These are phyloP conservation scores for Fusarium sp. DNA, from an alignment of 2,329 filamentous ascomycete genomes.

Conservation along the genomic window DNA sequence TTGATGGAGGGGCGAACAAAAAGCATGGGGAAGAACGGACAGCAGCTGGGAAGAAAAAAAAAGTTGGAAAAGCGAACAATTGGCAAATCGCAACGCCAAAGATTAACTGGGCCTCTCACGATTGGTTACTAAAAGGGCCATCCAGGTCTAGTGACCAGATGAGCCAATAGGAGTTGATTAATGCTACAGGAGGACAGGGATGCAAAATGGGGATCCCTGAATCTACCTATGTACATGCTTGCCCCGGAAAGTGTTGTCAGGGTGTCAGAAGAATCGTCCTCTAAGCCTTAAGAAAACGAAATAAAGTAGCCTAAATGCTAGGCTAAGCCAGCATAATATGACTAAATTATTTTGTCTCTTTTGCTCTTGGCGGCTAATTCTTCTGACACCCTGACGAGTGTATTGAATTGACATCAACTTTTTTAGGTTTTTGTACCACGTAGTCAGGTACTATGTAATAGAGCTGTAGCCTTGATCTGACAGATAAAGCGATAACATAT, in stretches of 20 bases:
- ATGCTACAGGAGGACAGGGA: conserved; percentile 1
- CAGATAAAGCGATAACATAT: neutral
- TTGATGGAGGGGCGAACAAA: neutral
- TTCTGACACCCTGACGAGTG: neutral
- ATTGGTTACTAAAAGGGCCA: conserved; percentile 18
- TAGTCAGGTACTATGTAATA: too few relatives aligned
- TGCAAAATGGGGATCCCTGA: conserved; percentile 28
- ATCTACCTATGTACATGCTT: conserved; percentile 4
- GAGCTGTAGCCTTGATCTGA: neutral
- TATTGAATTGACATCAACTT: conserved; percentile 10
- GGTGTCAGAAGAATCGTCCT: too few relatives aligned
- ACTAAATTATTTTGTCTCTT: too few relatives aligned
- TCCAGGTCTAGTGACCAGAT: neutral
- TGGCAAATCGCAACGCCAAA: conserved; percentile 19
- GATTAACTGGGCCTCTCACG: conserved; percentile 4
- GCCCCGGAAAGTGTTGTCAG: conserved; percentile 16
- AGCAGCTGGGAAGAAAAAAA: conserved; percentile 7
- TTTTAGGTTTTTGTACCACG: neutral
- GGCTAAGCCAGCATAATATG: too few relatives aligned
- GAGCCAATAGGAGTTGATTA: conserved; percentile 16
- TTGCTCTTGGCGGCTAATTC: too few relatives aligned
- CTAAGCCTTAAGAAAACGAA: too few relatives aligned
- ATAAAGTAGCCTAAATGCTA: too few relatives aligned
- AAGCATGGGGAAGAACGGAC: conserved; percentile 1
- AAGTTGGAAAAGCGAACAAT: conserved; percentile 22